Conservation (phyloP, 176 grass and related monocot genomes). For the Aechmea fasciata region DNA sequence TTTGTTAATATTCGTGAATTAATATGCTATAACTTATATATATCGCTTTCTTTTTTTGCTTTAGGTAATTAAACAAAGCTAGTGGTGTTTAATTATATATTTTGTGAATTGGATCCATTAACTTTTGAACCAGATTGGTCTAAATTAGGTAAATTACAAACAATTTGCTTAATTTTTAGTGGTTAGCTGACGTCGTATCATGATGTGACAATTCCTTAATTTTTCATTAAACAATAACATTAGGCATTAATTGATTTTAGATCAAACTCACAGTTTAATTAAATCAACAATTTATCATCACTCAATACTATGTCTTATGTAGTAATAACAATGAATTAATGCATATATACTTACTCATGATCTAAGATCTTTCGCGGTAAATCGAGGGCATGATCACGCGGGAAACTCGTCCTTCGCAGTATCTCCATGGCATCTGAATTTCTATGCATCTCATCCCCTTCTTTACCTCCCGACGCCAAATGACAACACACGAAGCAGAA, state of each 20-base stretch:
- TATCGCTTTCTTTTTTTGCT: not conserved
- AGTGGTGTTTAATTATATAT: not conserved
- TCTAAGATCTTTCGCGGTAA: constrained; percentile 46
- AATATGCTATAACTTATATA: not conserved
- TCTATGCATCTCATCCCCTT: constrained; percentile 56
- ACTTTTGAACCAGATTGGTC: too few relatives aligned
- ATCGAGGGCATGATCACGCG: constrained; percentile 27
- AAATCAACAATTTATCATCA: too few relatives aligned
- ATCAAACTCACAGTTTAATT: not conserved
- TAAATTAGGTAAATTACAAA: too few relatives aligned
- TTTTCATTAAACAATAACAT: not conserved
- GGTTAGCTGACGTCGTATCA: not conserved
- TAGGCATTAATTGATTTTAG: constrained; percentile 17
- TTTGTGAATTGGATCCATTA: too few relatives aligned
- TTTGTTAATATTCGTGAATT: not conserved
- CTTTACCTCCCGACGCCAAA: constrained; percentile 53
- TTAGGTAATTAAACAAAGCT: not conserved
- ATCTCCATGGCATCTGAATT: constrained; percentile 59
- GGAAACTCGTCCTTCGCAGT: constrained; percentile 45
- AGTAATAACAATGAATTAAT: too few relatives aligned
- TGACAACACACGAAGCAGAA: constrained; percentile 70
- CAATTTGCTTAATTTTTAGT: not conserved
- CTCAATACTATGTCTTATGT: too few relatives aligned
- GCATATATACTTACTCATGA: constrained; percentile 41
- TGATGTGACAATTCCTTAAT: not conserved